Conservation (phyloP, 306 rosid species). For the Cucurbita ficifolia region DNA sequence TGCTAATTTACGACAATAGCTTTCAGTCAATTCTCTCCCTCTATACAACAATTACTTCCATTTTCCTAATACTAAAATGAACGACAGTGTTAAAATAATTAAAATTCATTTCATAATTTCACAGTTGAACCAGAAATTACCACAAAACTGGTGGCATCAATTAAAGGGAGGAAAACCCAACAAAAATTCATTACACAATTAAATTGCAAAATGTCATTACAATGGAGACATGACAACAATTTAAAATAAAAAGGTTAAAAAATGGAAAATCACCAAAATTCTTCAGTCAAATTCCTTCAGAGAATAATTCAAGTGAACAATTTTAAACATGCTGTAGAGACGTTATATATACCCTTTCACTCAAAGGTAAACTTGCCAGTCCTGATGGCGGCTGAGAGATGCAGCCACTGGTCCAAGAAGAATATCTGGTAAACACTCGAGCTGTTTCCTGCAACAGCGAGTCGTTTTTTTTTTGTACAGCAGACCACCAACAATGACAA, state of each 20-base stretch:
- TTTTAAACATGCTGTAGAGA: neutral
- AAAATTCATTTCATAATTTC: too few relatives aligned
- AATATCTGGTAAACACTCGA: neutral
- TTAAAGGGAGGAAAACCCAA: neutral
- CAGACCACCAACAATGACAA: neutral
- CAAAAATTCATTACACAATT: neutral
- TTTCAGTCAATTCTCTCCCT: too few relatives aligned
- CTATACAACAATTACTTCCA: too few relatives aligned
- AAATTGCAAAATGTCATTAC: neutral
- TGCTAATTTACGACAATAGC: too few relatives aligned
- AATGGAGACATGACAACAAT: neutral
- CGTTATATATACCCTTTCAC: neutral
- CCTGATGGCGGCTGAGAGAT: neutral
- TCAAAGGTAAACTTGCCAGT: neutral
- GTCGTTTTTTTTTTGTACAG: neutral
- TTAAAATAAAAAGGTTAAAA: neutral
- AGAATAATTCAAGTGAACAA: neutral
- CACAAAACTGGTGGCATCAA: too few relatives aligned
- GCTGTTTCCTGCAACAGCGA: neutral
- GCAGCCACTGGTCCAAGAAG: neutral
- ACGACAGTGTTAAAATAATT: too few relatives aligned
- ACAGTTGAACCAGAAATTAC: too few relatives aligned
- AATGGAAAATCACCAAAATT: neutral
- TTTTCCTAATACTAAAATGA: too few relatives aligned
- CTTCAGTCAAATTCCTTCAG: neutral